These are phyloP conservation scores for Saturnispora dispora DNA, from an alignment of 805 yeast species.

Conservation along the genomic window DNA sequence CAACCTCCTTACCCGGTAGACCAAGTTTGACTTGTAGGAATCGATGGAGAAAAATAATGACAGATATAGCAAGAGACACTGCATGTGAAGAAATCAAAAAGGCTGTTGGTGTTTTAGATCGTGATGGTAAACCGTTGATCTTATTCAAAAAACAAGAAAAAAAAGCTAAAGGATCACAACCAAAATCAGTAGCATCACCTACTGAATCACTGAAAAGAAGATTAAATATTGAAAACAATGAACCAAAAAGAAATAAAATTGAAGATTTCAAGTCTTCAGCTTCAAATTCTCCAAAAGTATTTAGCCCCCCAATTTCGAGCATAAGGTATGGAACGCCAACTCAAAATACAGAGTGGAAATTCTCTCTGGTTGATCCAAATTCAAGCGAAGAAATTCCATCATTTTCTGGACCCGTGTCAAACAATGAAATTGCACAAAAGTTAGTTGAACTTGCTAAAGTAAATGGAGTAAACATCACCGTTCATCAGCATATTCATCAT, in stretches of 20 bases:
- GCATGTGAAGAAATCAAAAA: conserved; percentile 46
- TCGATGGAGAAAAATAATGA: conserved; percentile 82
- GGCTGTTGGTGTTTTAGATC: conserved; percentile 43
- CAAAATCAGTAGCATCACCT: background rate
- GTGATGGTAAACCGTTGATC: conserved; percentile 13
- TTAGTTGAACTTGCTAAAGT: conserved; percentile 52
- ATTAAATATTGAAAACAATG: background rate
- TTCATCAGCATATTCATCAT: conserved; percentile 83
- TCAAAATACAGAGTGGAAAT: conserved; percentile 51
- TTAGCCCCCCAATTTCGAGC: conserved; percentile 5
- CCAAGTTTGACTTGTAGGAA: conserved; percentile 88
- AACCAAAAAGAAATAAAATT: background rate
- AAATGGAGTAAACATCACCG: conserved; percentile 50
- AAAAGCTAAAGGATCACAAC: background rate
- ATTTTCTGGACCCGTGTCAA: conserved; percentile 39
- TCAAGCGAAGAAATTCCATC: conserved; percentile 36
- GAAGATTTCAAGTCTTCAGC: conserved; percentile 7
- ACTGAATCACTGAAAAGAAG: background rate
- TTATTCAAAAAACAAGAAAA: conserved; percentile 6
- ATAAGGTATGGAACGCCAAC: conserved; percentile 19
- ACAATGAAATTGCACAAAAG: conserved; percentile 46
- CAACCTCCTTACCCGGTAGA: conserved; percentile 61
- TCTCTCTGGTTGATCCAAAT: conserved; percentile 38
- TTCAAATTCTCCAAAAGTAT: conserved; percentile 7
- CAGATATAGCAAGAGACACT: conserved; percentile 60